Evolutionary conservation across 2,329 filamentous ascomycete genomes (phyloP).

Genomic region (Iodosphaeria phyllophila): DNA sequence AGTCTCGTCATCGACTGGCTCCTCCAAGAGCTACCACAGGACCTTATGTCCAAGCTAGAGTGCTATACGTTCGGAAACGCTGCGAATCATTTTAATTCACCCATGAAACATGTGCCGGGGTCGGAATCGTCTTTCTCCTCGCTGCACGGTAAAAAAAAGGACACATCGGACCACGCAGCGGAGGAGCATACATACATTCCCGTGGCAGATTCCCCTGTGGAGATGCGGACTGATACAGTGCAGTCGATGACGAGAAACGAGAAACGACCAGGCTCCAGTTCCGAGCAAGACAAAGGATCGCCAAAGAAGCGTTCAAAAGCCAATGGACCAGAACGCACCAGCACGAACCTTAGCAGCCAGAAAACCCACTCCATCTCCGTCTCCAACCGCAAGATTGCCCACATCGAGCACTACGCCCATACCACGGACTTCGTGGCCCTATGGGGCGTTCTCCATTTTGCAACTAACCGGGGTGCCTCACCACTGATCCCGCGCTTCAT

Average conservation of each 20-base stretch:
- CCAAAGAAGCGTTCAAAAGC: no score
- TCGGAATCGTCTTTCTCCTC: constrained; percentile 27
- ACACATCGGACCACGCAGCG: constrained; percentile 14
- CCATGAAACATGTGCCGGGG: constrained; percentile 36
- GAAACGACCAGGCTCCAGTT: no score
- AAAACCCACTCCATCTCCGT: constrained; percentile 13
- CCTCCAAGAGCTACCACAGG: constrained; percentile 48
- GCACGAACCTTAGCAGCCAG: background rate
- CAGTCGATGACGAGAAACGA: no score
- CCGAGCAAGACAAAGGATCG: no score
- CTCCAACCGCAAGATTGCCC: constrained; percentile 35
- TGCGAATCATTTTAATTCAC: constrained; percentile 70
- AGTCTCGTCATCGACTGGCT: constrained; percentile 61
- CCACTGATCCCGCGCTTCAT: constrained; percentile 37
- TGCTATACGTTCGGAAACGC: constrained; percentile 65
- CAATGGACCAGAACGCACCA: no score
- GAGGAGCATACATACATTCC: constrained; percentile 17
- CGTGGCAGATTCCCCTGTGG: constrained; percentile 11
- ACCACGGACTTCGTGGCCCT: constrained; percentile 53
- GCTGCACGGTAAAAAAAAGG: constrained; percentile 15
- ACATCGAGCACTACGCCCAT: constrained; percentile 71
- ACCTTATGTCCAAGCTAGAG: constrained; percentile 49
- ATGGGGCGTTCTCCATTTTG: constrained; percentile 57
- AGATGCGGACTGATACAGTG: constrained; percentile 7
- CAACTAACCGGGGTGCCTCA: constrained; percentile 24